Evolutionary conservation across 495 filamentous ascomycete species (phyloP), one percentile per base, ranked within the genome.

Genomic region (Trichoderma gamsii): DNA sequence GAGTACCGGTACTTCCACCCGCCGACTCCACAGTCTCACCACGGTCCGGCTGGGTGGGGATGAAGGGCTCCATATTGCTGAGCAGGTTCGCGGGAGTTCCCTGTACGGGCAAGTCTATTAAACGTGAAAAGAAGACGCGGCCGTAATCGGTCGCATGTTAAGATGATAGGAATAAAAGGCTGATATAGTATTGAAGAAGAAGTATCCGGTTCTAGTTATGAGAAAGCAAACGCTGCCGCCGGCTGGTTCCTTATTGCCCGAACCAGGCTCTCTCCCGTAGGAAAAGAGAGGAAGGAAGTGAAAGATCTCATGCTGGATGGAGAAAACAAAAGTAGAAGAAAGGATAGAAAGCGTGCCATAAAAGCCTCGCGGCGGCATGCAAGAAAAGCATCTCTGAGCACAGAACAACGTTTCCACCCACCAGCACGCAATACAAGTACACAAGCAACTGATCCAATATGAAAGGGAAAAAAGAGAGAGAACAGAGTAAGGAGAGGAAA

Each of bases 21-120:
- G 56, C 3, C 12, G 16, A 25, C 56, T 61, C 56, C 56, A 61
- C 56, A 61, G 56, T 61, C 56, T 56, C 51, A 56, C 56, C 56
- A 32, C 25, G 56, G 25, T 23, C 4, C 27, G 23, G 27, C 9
- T 23, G 25, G 7, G 27, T 29, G 56, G 23, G n/a, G 56, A 32
- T 5, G 7, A 4, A 23, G 56, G 56, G 56, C 56, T 61, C 56
- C 56, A 61, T 61, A 61, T 61, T 52, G 3, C 9, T 23, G 56
- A 61, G 25, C 25, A 25, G 27, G 23, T 61, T 61, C 27, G 7
- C 56, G 23, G 56, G 25, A 52, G 49, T 21, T 46, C 35, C 8
- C 35, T 9, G 4, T 38, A 38, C 35, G 35, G 35, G 35, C 7
- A 38, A 38, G 35, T 38, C 35, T 5, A 38, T 7, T 7, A 38